Evolutionary conservation across 148 eudicot genomes (phyloP), one percentile per base, ranked within the genome.

Genomic region (Rhododendron henanense): DNA sequence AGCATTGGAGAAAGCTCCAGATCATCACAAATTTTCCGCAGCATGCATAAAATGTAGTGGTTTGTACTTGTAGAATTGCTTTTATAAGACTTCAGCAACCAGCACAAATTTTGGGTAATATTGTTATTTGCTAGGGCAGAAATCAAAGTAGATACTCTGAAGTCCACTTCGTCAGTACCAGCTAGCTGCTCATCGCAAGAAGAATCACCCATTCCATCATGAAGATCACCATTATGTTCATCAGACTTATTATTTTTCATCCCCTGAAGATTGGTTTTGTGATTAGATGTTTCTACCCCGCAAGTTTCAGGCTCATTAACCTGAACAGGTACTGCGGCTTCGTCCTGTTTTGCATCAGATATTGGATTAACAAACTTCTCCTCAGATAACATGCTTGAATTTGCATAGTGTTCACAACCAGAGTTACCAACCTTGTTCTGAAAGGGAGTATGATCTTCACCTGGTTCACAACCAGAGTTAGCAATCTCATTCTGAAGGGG

Each of bases 1-100:
- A 97, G 89, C 98, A 95, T 97, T 75, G 99, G 98, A 87, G 99
- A 88, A 57, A 97, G 98, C 90, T 95, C 95, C 88, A 97, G 81
- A 93, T 97, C 99, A 69, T 97, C 98, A 82, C 96, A 94, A 81
- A 97, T 94, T 82, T 94, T 95, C 89, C 87, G 89, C 59, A 97
- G 87, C 91, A 94, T 86, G 91, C 90, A 86, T 87, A 97, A 37
- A 83, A 97, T 87, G 88, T 94, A 93, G 85, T 97, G 98, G 89
- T 97, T 97, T 85, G 97, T 94, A 84, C 94, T 88, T 82, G 83
- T 59, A 67, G 98, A 91, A 87, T 97, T 97, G 91, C 91, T 91
- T 89, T 92, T 95, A 84, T 95, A 95, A 79, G 91, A 93, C 91
- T 93, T 94, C 81, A 97, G 95, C 89, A 97, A 89, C 98, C 99